These are phyloP conservation scores for Helenozyma rhizophorensis DNA, from an alignment of 805 yeast species.

Conservation along the genomic window DNA sequence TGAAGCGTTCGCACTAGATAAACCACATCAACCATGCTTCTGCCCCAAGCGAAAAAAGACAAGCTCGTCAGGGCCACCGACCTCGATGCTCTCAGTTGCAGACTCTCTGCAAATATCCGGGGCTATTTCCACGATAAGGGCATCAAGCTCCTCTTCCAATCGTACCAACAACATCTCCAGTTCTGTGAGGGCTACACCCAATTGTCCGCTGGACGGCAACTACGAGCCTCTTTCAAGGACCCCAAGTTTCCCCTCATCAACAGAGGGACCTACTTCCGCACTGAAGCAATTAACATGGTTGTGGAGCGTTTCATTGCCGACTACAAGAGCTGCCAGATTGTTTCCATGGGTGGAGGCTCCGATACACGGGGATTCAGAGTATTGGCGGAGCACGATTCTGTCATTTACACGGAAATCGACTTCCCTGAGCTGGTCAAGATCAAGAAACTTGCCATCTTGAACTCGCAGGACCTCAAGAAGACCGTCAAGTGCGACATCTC, in stretches of 20 bases:
- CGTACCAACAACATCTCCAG: constrained; percentile 36
- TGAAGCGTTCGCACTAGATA: no score
- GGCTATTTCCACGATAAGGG: constrained; percentile 45
- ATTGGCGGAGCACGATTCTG: constrained; percentile 25
- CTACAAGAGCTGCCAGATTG: constrained; percentile 42
- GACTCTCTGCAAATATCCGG: constrained; percentile 47
- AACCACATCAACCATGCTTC: constrained; percentile 13
- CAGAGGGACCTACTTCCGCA: constrained; percentile 65
- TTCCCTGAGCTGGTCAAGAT: constrained; percentile 50
- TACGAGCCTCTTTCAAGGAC: constrained; percentile 36
- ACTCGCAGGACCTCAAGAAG: constrained; percentile 21
- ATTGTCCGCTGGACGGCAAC: constrained; percentile 36
- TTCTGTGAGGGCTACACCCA: constrained; percentile 35
- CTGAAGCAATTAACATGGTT: constrained; percentile 46
- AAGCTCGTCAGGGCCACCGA: constrained; percentile 56
- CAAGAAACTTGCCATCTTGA: constrained; percentile 47
- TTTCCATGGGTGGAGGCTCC: constrained; percentile 79
- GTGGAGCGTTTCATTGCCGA: constrained; percentile 37
- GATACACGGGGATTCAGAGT: constrained; percentile 64
- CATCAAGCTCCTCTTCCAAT: constrained; percentile 27
- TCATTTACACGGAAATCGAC: constrained; percentile 59
- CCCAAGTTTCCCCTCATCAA: constrained; percentile 63
- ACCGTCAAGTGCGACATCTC: constrained; percentile 20
- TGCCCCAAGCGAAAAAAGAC: constrained; percentile 36
- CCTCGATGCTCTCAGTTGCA: constrained; percentile 65